phyloP scores from a whole-genome alignment of 257 asterid species.

The Verbascum thapsus region DNA sequence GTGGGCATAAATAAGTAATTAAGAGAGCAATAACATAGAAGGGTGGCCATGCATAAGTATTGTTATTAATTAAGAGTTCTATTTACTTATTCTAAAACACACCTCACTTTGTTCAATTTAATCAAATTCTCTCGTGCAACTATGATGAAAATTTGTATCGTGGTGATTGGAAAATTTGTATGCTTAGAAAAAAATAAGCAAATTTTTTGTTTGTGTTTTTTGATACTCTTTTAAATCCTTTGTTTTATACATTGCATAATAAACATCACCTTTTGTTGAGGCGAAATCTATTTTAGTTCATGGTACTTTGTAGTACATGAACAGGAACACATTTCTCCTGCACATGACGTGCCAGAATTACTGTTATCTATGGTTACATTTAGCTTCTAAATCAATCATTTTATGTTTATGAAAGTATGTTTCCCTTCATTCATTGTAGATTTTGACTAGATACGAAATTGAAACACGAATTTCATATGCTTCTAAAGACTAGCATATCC shows the following conservation, averaged over 20 bases:
- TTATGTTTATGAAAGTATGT: neutral
- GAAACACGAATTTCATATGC: slow-evolving; percentile 4
- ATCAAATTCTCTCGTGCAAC: no score
- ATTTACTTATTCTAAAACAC: no score
- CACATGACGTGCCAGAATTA: neutral
- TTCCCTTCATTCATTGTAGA: neutral
- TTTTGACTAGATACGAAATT: neutral
- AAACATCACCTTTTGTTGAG: neutral
- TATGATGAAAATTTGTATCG: neutral
- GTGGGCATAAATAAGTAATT: neutral
- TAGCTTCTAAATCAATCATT: slow-evolving; percentile 3
- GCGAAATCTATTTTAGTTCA: neutral
- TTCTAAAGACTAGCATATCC: no score
- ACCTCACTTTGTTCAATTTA: no score
- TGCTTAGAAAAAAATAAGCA: neutral
- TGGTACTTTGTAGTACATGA: neutral
- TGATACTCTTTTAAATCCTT: neutral
- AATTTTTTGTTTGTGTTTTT: neutral
- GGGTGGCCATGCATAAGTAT: neutral
- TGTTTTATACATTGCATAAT: neutral
- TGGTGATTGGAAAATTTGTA: neutral
- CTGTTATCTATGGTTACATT: neutral
- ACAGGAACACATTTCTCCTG: neutral
- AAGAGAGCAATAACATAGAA: neutral
- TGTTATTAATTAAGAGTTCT: neutral